Evolutionary conservation across 2,329 filamentous ascomycete genomes (phyloP), one percentile per base, ranked within the genome.

Genomic region (Epichloe coenophiala): DNA sequence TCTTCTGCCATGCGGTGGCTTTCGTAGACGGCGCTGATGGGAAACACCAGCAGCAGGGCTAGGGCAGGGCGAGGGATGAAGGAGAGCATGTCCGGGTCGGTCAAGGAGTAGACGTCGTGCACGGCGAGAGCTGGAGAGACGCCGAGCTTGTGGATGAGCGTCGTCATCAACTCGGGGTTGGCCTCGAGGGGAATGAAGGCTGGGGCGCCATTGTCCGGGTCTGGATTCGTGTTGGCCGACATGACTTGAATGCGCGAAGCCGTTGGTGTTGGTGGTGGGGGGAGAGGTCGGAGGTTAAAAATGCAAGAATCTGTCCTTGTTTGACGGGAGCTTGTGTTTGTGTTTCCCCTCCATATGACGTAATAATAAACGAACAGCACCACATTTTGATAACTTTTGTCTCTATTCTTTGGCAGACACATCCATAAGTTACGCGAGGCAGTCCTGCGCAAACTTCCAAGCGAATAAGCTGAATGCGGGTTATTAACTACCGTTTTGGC

Each of bases 41-140:
- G 91, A 67, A 96, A 95, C 56, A 97, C 89, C 59, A 97, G 84
- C 35, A 97, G 82, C 15, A 97, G 80, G 5, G 91, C 91, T 56
- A 89, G 78, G 2, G 88, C 86, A 2, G 93, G 93, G 1, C 90
- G 86, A 0, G 93, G 90, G 39, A 97, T 81, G 68, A 95, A 89
- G 54, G 81, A 78, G 48, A 97, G 81, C 39, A 96, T 78, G 48
- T 89, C 83, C 0, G 86, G 82, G 48, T 97, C 90, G 56, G 86
- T 84, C 62, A 97, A 83, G 58, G 84, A 90, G 77, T 84, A 96
- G 66, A 97, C 88, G 68, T 97, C 91, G 73, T 94, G 84, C 69
- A 95, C 83, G 60, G 80, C 75, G 44, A 97, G 77, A 27, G 77
- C 73, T n/a, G 70, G 62, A 15, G 86, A 85, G 51, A 97, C 80